Conservation (phyloP, 192 early-diverging fungal species). For the Spizellomyces sp. region DNA sequence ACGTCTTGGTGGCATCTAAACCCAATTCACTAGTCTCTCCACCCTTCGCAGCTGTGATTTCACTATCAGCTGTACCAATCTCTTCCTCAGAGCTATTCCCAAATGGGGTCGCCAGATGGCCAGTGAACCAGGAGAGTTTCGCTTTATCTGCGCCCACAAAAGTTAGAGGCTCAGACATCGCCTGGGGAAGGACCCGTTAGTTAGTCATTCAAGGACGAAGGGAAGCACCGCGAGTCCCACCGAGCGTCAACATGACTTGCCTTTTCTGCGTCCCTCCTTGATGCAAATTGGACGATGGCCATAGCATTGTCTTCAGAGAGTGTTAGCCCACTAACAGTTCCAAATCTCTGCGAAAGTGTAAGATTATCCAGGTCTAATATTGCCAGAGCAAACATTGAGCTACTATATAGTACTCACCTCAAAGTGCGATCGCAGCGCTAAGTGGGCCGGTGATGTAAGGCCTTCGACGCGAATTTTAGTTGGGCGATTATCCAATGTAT, state of each 20-base stretch:
- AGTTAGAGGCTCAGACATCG: slow-evolving; percentile 15
- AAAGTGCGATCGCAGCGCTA: slow-evolving; percentile 60
- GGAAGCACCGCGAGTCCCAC: no score
- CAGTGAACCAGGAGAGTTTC: slow-evolving; percentile 17
- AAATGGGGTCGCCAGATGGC: background rate
- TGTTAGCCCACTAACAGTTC: slow-evolving; percentile 48
- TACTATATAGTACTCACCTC: slow-evolving; percentile 50
- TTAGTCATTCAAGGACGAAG: background rate
- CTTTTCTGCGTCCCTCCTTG: slow-evolving; percentile 59
- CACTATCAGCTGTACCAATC: background rate
- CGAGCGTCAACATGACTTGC: slow-evolving; percentile 24
- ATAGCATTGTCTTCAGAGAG: slow-evolving; percentile 42
- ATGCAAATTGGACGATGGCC: slow-evolving; percentile 57
- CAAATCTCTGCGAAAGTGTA: slow-evolving; percentile 40
- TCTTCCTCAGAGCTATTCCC: no score
- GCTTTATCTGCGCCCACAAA: slow-evolving; percentile 2
- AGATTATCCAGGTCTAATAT: background rate
- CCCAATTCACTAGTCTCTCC: background rate
- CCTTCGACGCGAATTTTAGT: slow-evolving; percentile 68
- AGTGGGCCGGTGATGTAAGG: slow-evolving; percentile 44
- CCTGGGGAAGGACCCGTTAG: background rate
- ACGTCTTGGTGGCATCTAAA: background rate
- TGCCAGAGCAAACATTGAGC: background rate
- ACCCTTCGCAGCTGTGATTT: background rate
- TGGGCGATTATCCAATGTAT: slow-evolving; percentile 71